Percentiles rank a stretch among this genome's conserved stretches.
phyloP scores from a whole-genome alignment of 345 rosid species.

The Melaleuca alternifolia region DNA sequence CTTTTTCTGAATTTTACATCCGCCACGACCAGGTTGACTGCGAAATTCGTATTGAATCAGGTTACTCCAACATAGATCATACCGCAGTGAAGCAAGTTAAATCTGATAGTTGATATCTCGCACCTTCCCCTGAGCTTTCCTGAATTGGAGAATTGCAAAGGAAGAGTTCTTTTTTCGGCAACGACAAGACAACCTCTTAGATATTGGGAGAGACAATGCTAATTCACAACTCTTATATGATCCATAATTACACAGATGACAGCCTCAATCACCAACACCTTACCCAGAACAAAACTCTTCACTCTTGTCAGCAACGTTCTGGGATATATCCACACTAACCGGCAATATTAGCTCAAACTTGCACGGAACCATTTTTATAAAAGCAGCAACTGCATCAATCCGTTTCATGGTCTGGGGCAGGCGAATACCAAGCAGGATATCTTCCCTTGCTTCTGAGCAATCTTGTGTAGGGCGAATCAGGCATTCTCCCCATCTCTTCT shows the following conservation, averaged over 20 bases:
- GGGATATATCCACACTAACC: neutral
- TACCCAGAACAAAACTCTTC: neutral
- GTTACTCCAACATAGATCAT: neutral
- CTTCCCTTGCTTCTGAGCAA: constrained; percentile 61
- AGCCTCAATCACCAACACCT: neutral
- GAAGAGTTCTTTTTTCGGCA: neutral
- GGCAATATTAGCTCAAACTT: neutral
- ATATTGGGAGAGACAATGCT: neutral
- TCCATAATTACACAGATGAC: neutral
- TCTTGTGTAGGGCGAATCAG: constrained; percentile 62
- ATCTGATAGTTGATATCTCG: neutral
- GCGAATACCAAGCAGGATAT: constrained; percentile 74
- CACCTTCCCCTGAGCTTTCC: neutral
- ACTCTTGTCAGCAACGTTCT: neutral
- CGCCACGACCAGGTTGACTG: neutral
- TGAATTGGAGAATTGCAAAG: neutral
- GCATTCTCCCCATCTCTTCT: constrained; percentile 71
- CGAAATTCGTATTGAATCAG: neutral
- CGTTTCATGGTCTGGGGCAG: constrained; percentile 61
- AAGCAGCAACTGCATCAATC: constrained; percentile 13
- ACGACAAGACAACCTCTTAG: neutral
- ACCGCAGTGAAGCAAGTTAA: neutral
- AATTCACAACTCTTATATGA: neutral
- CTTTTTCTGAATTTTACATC: neutral
- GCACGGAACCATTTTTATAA: neutral